Base-by-base conservation (phyloP, 257 asterid species). In the Solanum rostratum region DNA sequence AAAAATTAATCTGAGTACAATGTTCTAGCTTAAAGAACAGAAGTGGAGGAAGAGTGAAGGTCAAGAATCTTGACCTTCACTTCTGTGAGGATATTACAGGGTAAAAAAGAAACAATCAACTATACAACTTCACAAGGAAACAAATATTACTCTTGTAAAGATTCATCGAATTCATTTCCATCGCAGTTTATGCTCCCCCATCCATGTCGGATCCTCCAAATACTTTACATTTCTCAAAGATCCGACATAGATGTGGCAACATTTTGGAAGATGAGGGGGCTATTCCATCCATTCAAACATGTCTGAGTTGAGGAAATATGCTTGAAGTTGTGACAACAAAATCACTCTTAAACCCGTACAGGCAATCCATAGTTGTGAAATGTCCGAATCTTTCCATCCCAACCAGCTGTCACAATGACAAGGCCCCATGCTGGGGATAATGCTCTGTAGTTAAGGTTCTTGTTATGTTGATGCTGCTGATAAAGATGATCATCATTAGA, bases 281-380 rank as follows among this genome's bases (percentile, higher is more conserved):
- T 19, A 70, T 37, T 70, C 79, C 52, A 39, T 70, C 57, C 10
- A 73, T 74, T 16, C 16, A 29, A 49, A 29, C 46, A 27, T 29
- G 63, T 29, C 46, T 24, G 24, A 24, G 60, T 46, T 1, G 22
- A 22, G 81, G 59, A 4, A 24, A 46, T 24, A 63, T n/a, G 59
- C 59, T 73, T 45, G 81, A 73, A 12, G 22, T 71, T 1, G 3
- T 12, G 55, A 71, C 39, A 73, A 74, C 81, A 46, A 22, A 4
- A 7, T 30, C 62, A 60, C 49, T 70, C 87, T 90, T 91, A 91
- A 39, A 70, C 39, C 73, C 89, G 90, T 10, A 89, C 84, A 0
- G 97, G 98, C 90, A 93, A 87, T 78, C 99, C 98, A 50, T 91
- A 94, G 86, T 93, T 94, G 81, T 91, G 96, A 90, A 93, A 95